Base-by-base conservation (phyloP, 805 yeast species). In the Blastobotrys chiropterorum region DNA sequence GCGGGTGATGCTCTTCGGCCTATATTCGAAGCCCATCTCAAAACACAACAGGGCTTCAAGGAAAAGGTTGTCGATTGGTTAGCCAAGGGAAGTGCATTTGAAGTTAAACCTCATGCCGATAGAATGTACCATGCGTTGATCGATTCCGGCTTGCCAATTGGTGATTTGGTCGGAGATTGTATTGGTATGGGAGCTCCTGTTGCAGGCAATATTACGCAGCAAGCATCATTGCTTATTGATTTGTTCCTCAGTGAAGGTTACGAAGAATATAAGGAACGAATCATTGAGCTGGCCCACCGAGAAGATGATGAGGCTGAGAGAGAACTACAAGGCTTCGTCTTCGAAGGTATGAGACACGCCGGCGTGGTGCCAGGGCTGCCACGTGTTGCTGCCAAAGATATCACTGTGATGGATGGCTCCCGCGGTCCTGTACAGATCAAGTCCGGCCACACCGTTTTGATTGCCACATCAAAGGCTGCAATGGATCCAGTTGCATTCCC, bases 401-500 rank as follows among this genome's bases (percentile, higher is more conserved):
- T 21, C 17, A 43, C 46, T 15, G 15, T 43, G 14, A 43, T 17
- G 5, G 46, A 43, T 22, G 46, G 46, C 16, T 6, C 46, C 4
- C 46, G 46, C 13, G 46, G 46, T 6, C 46, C 46, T 13, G 21
- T 43, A 11, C 46, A 43, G 3, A 22, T 43, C 46, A 43, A 43
- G 31, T 26, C 46, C 20, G 46, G 46, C 3, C 46, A 21, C 3
- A 43, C 46, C n/a, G 34, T 43, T 6, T 21, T 43, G 46, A 43
- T 43, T 43, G 46, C 46, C 3, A 43, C 46, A 3, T 43, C 46
- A 3, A 43, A 43, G 34, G 46, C 46, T 8, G 46, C 46, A 11
- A 43, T 43, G 46, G 46, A 43, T n/a, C 46, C 46, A 21, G 46
- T n/a, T 19, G 46, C 46, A 14, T 43, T 43, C 34, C 46, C 46